Base-by-base conservation (phyloP, 495 filamentous ascomycete genomes). In the Aspergillus nidulans region DNA sequence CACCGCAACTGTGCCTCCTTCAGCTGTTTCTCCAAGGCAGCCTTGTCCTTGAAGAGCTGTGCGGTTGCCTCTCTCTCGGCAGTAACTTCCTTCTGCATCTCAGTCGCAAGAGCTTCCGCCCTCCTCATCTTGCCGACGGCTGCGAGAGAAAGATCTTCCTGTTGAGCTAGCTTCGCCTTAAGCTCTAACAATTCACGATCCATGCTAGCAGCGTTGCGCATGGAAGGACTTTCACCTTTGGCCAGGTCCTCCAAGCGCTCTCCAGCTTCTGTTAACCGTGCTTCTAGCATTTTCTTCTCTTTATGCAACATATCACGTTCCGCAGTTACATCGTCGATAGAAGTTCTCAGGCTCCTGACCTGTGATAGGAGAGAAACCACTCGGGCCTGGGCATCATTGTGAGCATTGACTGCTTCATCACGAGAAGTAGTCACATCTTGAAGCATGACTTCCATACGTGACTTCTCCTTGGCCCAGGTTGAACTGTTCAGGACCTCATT, bases 111-210 rank as follows among this genome's bases (percentile, higher is more conserved):
- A 34, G 90, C 90, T 64, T 98, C 94, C 0, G 95, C 91, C 12
- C 92, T 85, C n/a, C 94, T 81, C 94, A 98, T 98, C 77, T 97
- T 97, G 64, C 91, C 92, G 42, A 97, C 87, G 0, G 94, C 94
- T 2, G 94, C 94, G 3, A 88, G 80, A 18, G 91, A 91, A 24
- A 97, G 85, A 66, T 98, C 94, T 70, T 97, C 89, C 65, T 96
- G 90, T 59, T 96, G 91, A 8, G 92, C 94, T 34, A 97, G 82
- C 49, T 81, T 83, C 7, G 90, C 85, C 73, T 95, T 97, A 55
- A 98, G 83, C 59, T 96, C 89, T 3, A 98, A 81, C 8, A 97
- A 78, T 61, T 96, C 91, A 46, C 85, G 86, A 67, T 97, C 92
- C 66, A 90, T 89, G 58, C 82, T 86, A 16, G 94, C 94, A 19